Evolutionary conservation across 192 early-diverging fungal genomes (phyloP), one percentile per base, ranked within the genome.

Genomic region (Umbelopsis isabellina): DNA sequence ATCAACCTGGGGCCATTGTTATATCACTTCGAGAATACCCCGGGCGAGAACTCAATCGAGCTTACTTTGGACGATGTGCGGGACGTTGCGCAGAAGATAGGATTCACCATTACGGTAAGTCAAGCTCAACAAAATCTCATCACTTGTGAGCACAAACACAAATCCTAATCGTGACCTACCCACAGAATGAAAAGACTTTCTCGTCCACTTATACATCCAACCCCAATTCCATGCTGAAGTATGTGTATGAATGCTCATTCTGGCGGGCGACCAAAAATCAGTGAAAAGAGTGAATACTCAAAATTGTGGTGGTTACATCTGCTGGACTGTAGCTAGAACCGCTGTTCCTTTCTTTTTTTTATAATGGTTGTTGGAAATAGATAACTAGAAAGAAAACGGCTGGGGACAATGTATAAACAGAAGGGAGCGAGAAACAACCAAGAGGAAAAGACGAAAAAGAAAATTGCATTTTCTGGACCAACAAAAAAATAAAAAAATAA

Each of bases 11-110:
- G 96, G 6, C 97, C 97, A 4, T 80, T 96, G 64, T 83, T 97
- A 13, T 98, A 94, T 85, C 95, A 98, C 73, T 98, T 93, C 82
- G 95, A 98, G 75, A 94, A 95, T 45, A 87, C 89, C 44, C 83
- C 79, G 18, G 85, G 82, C 48, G 93, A 97, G 67, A 78, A 86
- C 25, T 95, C 94, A 12, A 87, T 99, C 49, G 97, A 99, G 76
- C 76, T 97, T 27, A 92, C 86, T 33, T 82, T 94, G 51, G 91
- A 97, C 46, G 93, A 98, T 70, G 85, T 99, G 41, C 77, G 90
- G 65, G 72, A 81, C 6, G 70, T 91, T 16, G 83, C 82, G 25
- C 68, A 79, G 27, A 82, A 76, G 33, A 74, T 90, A n/a, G 92
- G 93, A 8, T 97, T 97, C 77, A 79, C 72, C 21, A 77, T 94